Conservation (phyloP, 2,329 filamentous ascomycete genomes). For the Ophiostoma quercus region DNA sequence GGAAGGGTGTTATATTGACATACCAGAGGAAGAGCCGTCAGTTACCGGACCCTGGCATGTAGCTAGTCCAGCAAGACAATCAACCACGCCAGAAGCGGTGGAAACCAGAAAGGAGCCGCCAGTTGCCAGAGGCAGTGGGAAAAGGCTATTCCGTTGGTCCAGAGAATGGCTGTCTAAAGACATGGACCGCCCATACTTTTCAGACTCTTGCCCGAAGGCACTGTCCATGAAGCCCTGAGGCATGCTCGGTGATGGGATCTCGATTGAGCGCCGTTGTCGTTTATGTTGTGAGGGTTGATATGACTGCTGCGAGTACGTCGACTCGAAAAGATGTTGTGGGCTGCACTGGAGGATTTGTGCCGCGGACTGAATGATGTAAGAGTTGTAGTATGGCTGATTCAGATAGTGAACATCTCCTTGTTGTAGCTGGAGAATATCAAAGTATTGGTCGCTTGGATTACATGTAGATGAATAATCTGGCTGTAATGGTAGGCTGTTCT, state of each 20-base stretch:
- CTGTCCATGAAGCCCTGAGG: background rate
- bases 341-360: background rate
- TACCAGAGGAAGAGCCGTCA: slow-evolving; percentile 36
- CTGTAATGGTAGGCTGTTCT: background rate
- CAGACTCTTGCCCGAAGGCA: background rate
- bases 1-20: slow-evolving; percentile 23
- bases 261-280: background rate
- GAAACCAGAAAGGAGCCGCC: slow-evolving; percentile 18
- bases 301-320: background rate
- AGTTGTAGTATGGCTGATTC: slow-evolving; percentile 21
- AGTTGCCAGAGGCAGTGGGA: slow-evolving; percentile 22
- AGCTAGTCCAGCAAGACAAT: slow-evolving; percentile 30
- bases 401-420: slow-evolving; percentile 27
- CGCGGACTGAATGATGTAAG: slow-evolving; percentile 30
- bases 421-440: slow-evolving; percentile 28
- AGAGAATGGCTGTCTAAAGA: background rate
- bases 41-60: slow-evolving; percentile 37
- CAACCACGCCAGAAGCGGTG: slow-evolving; percentile 19
- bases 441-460: slow-evolving; percentile 29
- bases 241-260: background rate
- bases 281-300: background rate
- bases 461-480: slow-evolving; percentile 24
- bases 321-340: background rate
- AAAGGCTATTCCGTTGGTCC: background rate
- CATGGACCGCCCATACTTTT: background rate